A percentile compares a stretch with the other conserved stretches of the same genome.
Conservation (phyloP, 257 asterid genomes). For the Nicotiana benthamiana region DNA sequence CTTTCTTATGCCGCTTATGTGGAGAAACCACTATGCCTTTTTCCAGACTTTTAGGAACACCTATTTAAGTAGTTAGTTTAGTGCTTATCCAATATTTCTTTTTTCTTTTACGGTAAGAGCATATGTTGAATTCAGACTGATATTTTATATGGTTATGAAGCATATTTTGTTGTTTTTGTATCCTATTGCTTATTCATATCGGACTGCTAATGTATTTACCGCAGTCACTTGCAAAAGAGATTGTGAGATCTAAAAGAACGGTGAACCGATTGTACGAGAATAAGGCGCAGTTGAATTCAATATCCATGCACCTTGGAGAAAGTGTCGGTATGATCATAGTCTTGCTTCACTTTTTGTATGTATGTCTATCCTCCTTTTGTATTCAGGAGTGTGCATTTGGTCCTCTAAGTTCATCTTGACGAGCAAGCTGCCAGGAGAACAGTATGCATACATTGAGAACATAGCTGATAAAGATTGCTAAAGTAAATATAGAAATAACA, state of each 20-base stretch:
- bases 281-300: slow-evolving; percentile 91
- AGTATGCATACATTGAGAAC: neutral
- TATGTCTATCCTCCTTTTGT: slow-evolving; percentile 2
- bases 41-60: neutral
- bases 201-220: neutral
- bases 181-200: neutral
- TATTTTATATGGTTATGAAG: neutral
- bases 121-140: neutral
- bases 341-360: slow-evolving; percentile 5
- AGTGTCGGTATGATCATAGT: slow-evolving; percentile 56
- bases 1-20: neutral
- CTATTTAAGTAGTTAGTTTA: neutral
- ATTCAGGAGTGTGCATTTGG: neutral
- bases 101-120: neutral
- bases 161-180: neutral
- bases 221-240: slow-evolving; percentile 87
- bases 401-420: slow-evolving; percentile 3
- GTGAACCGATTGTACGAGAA: slow-evolving; percentile 85
- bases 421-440: neutral
- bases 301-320: slow-evolving; percentile 99
- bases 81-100: neutral
- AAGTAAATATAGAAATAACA: no score
- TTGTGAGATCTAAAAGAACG: slow-evolving; percentile 72
- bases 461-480: neutral
- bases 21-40: neutral